Base-by-base conservation (phyloP, 495 filamentous ascomycete species). In the Podospora appendiculata region DNA sequence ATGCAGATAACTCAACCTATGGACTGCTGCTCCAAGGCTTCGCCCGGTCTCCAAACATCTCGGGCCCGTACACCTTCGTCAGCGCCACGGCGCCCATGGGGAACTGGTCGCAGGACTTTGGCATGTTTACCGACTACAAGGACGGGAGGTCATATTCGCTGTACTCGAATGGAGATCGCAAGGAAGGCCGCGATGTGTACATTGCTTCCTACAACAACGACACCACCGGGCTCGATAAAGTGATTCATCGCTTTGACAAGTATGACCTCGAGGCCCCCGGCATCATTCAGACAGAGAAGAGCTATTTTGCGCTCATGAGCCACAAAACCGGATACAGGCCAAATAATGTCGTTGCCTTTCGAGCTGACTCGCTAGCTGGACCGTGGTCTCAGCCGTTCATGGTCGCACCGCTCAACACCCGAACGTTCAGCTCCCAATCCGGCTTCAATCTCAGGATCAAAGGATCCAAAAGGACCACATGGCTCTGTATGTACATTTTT, bases 341-440 rank as follows among this genome's bases (percentile, higher is more conserved):
- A 1, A 75, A 75, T 38, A 75, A 75, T 34, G 72, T 75, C 6
- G 72, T 75, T 9, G 68, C 68, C 2, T 75, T 72, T 48, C 63
- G 76, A 18, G 70, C 73, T 3, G 72, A 78, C 58, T 68, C 62
- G 3, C 57, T 79, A 14, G 62, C 55, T n/a, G 77, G 77, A 0
- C 75, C 75, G 0, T 79, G 77, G 77, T 73, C 70, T 1, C 74
- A 77, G 60, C 75, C 75, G 0, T 78, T 69, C 48, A 73, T 71
- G 12, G 63, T 78, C 4, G 60, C 73, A 0, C 70, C 75, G 2
- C 62, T 71, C 34, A 73, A 78, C 51, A 78, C 74, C 0, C 61
- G 75, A 13, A 73, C 75, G 1, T 78, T 69, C 57, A 78, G 73
- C 56, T 80, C 77, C 3, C 77, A 80, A 50, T 78, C 74, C 8